Percentiles rank a stretch among this genome's conserved stretches.
Conservation (phyloP, 2,329 filamentous ascomycete species). For the Fusarium palustre region DNA sequence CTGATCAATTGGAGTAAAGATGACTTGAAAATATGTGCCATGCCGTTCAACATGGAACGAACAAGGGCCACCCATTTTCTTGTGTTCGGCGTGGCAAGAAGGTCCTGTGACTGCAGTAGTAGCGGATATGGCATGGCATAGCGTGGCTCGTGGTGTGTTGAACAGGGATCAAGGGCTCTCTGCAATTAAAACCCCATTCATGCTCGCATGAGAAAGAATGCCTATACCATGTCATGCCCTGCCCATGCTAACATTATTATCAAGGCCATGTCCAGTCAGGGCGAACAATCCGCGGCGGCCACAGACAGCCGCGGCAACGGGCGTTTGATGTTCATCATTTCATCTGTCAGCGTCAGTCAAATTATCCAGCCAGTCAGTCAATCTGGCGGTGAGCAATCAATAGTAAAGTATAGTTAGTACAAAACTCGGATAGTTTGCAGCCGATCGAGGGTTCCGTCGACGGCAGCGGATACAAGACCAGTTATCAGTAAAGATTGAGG, state of each 20-base stretch:
- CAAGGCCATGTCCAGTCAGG: conserved; percentile 24
- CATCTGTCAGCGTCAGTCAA: background rate
- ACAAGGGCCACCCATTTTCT: conserved; percentile 33
- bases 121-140: conserved; percentile 18
- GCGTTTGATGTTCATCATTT: conserved; percentile 42
- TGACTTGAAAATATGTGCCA: conserved; percentile 9
- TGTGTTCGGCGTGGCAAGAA: conserved; percentile 45
- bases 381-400: conserved; percentile 46
- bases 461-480: conserved; percentile 25
- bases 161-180: conserved; percentile 45
- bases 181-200: conserved; percentile 48
- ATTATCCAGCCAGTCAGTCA: conserved; percentile 6
- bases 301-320: conserved; percentile 37
- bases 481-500: conserved; percentile 16
- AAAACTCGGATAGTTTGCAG: conserved; percentile 35
- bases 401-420: conserved; percentile 1
- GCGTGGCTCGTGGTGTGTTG: conserved; percentile 46
- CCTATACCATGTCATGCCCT: conserved; percentile 15
- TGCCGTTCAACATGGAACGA: conserved; percentile 29
- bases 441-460: conserved; percentile 38
- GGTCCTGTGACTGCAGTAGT: conserved; percentile 48
- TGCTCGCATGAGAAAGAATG: conserved; percentile 36
- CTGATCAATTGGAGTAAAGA: conserved; percentile 42
- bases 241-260: conserved; percentile 13
- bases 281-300: conserved; percentile 13